These are phyloP conservation scores for Knoxdaviesia proteae DNA, from an alignment of 2,329 filamentous ascomycete genomes.

Conservation along the genomic window DNA sequence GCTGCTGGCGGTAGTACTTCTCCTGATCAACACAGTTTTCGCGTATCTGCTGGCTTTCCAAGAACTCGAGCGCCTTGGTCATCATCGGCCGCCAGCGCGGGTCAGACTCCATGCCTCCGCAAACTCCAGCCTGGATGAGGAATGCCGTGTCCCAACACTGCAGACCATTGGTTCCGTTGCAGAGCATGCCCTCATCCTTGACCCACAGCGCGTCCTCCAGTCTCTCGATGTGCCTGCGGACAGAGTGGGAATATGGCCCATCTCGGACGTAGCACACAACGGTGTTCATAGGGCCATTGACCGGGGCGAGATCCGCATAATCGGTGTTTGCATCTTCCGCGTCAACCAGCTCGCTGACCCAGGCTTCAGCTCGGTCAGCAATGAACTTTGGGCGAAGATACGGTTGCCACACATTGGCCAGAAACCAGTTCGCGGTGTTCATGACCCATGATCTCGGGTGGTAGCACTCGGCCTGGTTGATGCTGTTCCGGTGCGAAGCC, in stretches of 20 bases:
- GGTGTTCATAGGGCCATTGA: conserved; percentile 82
- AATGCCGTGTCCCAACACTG: conserved; percentile 96
- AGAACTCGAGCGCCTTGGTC: conserved; percentile 57
- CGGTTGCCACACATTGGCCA: conserved; percentile 65
- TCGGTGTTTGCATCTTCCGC: conserved; percentile 90
- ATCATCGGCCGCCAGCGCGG: conserved; percentile 69
- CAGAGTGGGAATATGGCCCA: conserved; percentile 51
- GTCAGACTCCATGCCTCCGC: conserved; percentile 58
- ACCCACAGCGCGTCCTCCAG: conserved; percentile 81
- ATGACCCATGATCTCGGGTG: conserved; percentile 78
- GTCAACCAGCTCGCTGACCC: conserved; percentile 63
- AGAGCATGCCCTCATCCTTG: conserved; percentile 77
- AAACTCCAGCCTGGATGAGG: conserved; percentile 60
- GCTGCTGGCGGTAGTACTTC: conserved; percentile 68
- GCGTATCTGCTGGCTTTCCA: conserved; percentile 79
- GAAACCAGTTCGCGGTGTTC: conserved; percentile 54
- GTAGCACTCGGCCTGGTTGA: conserved; percentile 66
- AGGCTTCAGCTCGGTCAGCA: conserved; percentile 53
- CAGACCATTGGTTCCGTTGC: conserved; percentile 94
- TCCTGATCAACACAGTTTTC: conserved; percentile 62
- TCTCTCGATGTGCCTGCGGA: conserved; percentile 60
- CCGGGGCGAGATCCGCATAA: conserved; percentile 67
- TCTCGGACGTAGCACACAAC: conserved; percentile 68
- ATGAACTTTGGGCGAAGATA: conserved; percentile 48
- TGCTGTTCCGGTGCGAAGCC: conserved; percentile 58